Evolutionary conservation across 2,329 filamentous ascomycete genomes (phyloP).

Genomic region (Dichotomopilus funicola): DNA sequence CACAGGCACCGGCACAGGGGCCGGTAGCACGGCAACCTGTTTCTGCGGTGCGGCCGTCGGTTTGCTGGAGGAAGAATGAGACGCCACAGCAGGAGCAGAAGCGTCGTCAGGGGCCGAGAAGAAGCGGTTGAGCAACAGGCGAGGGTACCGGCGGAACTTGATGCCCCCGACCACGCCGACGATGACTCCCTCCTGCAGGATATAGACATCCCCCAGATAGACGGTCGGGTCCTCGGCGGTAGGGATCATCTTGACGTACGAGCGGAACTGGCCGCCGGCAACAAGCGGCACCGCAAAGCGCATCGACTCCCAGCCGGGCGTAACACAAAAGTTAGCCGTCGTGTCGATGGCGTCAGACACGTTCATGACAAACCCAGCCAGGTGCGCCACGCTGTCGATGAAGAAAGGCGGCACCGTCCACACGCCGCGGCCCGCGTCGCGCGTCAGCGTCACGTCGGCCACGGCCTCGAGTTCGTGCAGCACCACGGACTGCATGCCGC

Average conservation of each 20-base stretch:
- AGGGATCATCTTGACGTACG: constrained; percentile 48
- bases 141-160: neutral
- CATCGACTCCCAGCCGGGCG: constrained; percentile 51
- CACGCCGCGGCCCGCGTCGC: neutral
- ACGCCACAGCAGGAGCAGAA: too few species aligned
- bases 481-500: neutral
- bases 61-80: neutral
- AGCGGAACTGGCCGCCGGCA: constrained; percentile 41
- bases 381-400: constrained; percentile 28
- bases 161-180: neutral
- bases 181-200: neutral
- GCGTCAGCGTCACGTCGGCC: neutral
- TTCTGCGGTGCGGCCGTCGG: neutral
- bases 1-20: neutral
- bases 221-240: constrained; percentile 26
- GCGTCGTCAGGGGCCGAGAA: neutral
- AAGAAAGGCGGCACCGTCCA: neutral
- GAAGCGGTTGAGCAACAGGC: neutral
- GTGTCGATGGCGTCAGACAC: constrained; percentile 42
- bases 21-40: neutral
- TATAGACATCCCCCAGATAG: neutral
- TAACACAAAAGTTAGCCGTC: constrained; percentile 48
- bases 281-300: constrained; percentile 41
- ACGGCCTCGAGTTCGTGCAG: neutral
- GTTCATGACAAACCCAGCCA: constrained; percentile 54